Evolutionary conservation across 2,329 filamentous ascomycete species (phyloP), one percentile per base, ranked within the genome.

Genomic region (Teratosphaeria zuluensis): DNA sequence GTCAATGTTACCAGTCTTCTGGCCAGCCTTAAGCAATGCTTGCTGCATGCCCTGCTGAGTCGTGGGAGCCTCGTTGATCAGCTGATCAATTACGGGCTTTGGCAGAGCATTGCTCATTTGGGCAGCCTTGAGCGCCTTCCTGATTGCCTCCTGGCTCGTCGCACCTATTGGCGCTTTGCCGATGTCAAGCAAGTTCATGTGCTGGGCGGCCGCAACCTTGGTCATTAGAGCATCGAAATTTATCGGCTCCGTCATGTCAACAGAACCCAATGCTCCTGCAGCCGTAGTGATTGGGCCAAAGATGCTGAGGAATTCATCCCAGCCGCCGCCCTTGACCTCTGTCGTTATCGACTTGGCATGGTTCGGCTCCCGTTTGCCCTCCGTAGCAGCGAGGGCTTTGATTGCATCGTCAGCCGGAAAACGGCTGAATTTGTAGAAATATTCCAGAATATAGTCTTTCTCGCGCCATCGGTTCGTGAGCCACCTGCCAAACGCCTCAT

Each of bases 361-460:
- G 58, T 73, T 63, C 67, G 73, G 59, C 66, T 72, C 42, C 62
- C 68, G 56, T 61, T 71, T 66, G 55, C 69, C 65, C 70, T 75
- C 62, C 60, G 74, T 74, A 7, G 76, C 72, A 54, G 68, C 64
- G 57, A 72, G 57, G 9, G 70, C 70, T 55, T 69, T 64, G 14
- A 64, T 61, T 2, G 71, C 65, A 56, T 84, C 77, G 63, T 87
- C 86, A 3, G 85, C 80, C 0, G 94, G 94, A 68, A 97, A 96
- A 21, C 86, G 82, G 2, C 88, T 90, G 1, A 86, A 92, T 19
- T 74, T 75, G 42, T 71, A 77, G 71, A 90, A 97, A 64, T 90
- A 83, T 65, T 96, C 91, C 69, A 99, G 83, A 53, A 96, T 79
- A 32, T 84, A 84, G 67, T 99, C 92, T 73, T 99, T 99, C 71